Base-by-base conservation (phyloP, 2,329 filamentous ascomycete species). In the Stromatinia cepivora region DNA sequence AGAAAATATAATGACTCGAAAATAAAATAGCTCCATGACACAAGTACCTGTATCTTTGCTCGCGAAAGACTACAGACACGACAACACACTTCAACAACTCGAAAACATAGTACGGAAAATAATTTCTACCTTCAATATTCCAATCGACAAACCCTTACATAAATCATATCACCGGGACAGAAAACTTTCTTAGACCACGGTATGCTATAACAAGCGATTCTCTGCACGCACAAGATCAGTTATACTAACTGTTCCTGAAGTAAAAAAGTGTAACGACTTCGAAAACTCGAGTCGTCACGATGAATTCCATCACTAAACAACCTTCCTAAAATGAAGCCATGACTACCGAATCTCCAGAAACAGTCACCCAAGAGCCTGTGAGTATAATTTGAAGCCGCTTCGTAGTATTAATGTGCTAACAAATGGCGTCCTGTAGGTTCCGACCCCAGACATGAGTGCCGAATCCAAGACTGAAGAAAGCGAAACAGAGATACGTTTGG, bases 11-110 rank as follows among this genome's bases (percentile, higher is more conserved):
- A 63, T 52, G 22, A 25, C 46, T 52, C 31, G 31, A 39, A 17
- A 3, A 31, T 20, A n/a, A 3, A 15, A 56, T n/a, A 1, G 5
- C 1, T n/a, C 0, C 20, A 56, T 8, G n/a, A 15, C 4, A 3
- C 20, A 15, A 36, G 0, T 9, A 36, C 8, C 9, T 56, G 4
- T 42, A 42, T 31, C 22, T 20, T 7, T 6, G 6, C n/a, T n/a
- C 31, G 11, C 15, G 17, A 42, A 54, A 54, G 20, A n/a, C 6
- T 0, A 42, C 25, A 6, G 22, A 22, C 4, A 25, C 3, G 10
- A 42, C 0, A 25, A 25, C 6, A 22, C 54, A 34, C 39, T 57
- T 34, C 20, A 34, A 15, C 20, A 48, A 48, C 28, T 48, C 28
- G 10, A 34, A 48, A 61, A 0, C 11, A 34, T 17, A 20, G 13